These are phyloP conservation scores for Globisporangium solare DNA, from an alignment of 352 stramenopile genomes.

Conservation along the genomic window DNA sequence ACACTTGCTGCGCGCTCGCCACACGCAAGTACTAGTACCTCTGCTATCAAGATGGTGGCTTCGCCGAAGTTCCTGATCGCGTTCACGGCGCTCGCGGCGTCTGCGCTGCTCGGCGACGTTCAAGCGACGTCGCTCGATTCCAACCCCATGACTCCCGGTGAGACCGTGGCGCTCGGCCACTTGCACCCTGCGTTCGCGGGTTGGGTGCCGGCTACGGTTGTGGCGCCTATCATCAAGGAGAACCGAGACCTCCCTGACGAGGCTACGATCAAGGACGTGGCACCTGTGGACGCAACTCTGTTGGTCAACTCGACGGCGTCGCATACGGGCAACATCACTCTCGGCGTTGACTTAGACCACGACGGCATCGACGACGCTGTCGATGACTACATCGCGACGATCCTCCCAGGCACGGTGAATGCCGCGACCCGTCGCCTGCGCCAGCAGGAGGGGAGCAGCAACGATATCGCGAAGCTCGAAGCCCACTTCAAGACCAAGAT, in stretches of 20 bases:
- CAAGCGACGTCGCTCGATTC: conserved; percentile 8
- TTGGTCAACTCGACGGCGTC: conserved; percentile 1
- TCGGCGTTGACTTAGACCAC: conserved; percentile 1
- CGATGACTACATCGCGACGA: conserved; percentile 8
- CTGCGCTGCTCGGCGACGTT: conserved; percentile 2
- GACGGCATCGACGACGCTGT: conserved; percentile 3
- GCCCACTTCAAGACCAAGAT: conserved; percentile 18
- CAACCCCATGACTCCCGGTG: conserved; percentile 6
- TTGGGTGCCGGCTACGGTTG: not conserved
- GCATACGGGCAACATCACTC: not conserved
- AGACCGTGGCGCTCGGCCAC: conserved; percentile 6
- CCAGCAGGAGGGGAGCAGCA: conserved; percentile 6
- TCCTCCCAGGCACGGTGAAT: conserved; percentile 2
- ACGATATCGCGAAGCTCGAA: conserved; percentile 9
- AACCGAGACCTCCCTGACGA: conserved; percentile 12
- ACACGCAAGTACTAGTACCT: too few species aligned
- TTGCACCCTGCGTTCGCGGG: conserved; percentile 4
- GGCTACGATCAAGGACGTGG: conserved; percentile 1
- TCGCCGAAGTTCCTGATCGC: conserved; percentile 5
- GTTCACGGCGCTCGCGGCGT: conserved; percentile 1
- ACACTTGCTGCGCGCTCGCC: too few species aligned
- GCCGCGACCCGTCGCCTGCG: not conserved
- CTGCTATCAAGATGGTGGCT: conserved; percentile 3
- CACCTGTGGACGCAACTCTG: conserved; percentile 1
- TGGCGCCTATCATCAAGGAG: conserved; percentile 1